A percentile compares a stretch with the other conserved stretches of the same genome.
These are phyloP conservation scores for Dichotomopilus funicola DNA, from an alignment of 2,329 filamentous ascomycete genomes.

Conservation along the genomic window DNA sequence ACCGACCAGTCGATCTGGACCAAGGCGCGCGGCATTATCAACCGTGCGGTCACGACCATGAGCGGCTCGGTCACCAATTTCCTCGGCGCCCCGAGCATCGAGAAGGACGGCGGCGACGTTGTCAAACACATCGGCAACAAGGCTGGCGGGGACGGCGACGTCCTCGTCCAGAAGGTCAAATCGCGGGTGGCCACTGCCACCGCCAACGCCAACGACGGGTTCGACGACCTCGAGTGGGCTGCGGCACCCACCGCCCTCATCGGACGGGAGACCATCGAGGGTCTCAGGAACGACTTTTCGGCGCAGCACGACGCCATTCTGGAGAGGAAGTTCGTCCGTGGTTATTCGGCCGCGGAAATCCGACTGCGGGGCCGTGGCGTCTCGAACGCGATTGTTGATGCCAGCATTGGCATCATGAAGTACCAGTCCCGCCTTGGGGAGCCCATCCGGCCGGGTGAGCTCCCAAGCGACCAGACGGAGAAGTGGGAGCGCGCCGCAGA, in stretches of 20 bases:
- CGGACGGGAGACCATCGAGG: slow-evolving; percentile 16
- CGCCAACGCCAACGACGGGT: slow-evolving; percentile 13
- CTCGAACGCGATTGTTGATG: slow-evolving; percentile 9
- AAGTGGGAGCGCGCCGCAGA: slow-evolving; percentile 17
- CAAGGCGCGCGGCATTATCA: slow-evolving; percentile 10
- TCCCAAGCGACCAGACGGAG: too few relatives aligned
- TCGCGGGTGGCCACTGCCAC: slow-evolving; percentile 11
- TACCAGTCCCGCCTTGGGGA: slow-evolving; percentile 11
- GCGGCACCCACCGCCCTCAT: slow-evolving; percentile 21
- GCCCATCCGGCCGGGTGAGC: too few relatives aligned
- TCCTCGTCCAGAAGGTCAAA: slow-evolving; percentile 25
- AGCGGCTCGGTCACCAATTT: slow-evolving; percentile 10
- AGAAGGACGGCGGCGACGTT: slow-evolving; percentile 19
- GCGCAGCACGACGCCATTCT: slow-evolving; percentile 19
- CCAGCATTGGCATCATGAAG: slow-evolving; percentile 26
- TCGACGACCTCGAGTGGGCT: slow-evolving; percentile 23
- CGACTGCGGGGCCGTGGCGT: slow-evolving; percentile 1
- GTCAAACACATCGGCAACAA: slow-evolving; percentile 14
- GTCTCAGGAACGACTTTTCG: slow-evolving; percentile 9
- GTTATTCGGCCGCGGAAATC: slow-evolving; percentile 8
- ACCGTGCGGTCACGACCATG: slow-evolving; percentile 17
- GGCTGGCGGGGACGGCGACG: slow-evolving; percentile 3
- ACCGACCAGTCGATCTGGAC: slow-evolving; percentile 14
- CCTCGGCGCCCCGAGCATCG: slow-evolving; percentile 6
- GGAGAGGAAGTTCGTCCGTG: slow-evolving; percentile 17